Conservation (phyloP, 2,329 filamentous ascomycete species). For the Pseudogymnoascus sp. region DNA sequence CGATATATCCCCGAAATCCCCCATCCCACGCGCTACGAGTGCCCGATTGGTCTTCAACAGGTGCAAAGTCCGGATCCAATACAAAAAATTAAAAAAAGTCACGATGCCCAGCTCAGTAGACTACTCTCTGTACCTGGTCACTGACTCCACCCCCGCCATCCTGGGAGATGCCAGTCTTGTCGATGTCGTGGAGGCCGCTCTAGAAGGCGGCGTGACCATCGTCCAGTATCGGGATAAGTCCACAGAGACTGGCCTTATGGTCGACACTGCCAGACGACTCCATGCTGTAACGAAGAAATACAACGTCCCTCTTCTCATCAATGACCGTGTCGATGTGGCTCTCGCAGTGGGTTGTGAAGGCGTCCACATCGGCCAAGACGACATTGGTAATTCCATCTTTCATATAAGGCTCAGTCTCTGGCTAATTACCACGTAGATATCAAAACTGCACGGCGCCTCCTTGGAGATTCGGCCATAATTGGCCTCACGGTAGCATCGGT, state of each 20-base stretch:
- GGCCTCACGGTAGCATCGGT: conserved; percentile 75
- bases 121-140: conserved; percentile 84
- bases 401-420: not conserved
- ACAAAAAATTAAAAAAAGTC: conserved; percentile 6
- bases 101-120: conserved; percentile 44
- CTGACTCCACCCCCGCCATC: conserved; percentile 81
- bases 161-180: conserved; percentile 64
- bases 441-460: conserved; percentile 56
- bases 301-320: conserved; percentile 76
- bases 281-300: conserved; percentile 61
- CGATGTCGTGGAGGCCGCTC: conserved; percentile 63
- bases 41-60: conserved; percentile 1
- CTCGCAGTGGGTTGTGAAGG: conserved; percentile 80
- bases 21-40: not conserved
- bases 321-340: conserved; percentile 86
- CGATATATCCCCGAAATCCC: not conserved
- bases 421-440: conserved; percentile 38
- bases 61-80: not conserved
- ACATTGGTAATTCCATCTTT: conserved; percentile 53
- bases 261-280: conserved; percentile 61
- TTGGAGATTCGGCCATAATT: conserved; percentile 73
- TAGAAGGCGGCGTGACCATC: conserved; percentile 72
- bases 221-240: conserved; percentile 90
- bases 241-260: conserved; percentile 61
- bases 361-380: conserved; percentile 91